A percentile compares a stretch with the other conserved stretches of the same genome.
These are phyloP conservation scores for Phyllosticta capitalensis DNA, from an alignment of 2,329 filamentous ascomycete species.

Conservation along the genomic window DNA sequence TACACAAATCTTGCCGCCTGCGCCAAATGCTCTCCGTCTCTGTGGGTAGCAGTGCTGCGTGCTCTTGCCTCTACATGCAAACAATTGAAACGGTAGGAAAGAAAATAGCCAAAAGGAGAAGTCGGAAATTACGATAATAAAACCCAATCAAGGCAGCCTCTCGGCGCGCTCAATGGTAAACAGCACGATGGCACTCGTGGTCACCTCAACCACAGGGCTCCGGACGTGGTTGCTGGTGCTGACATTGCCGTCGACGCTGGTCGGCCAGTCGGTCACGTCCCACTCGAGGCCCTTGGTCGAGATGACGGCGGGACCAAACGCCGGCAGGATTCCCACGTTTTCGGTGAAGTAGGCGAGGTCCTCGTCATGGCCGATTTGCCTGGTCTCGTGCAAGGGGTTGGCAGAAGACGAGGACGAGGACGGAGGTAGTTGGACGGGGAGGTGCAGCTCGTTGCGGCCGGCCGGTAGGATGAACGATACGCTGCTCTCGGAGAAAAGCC, in stretches of 20 bases:
- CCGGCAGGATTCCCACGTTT: constrained; percentile 76
- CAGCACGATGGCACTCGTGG: constrained; percentile 34
- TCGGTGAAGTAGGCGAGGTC: constrained; percentile 51
- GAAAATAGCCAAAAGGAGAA: neutral
- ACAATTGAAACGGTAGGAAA: neutral
- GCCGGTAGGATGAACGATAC: constrained; percentile 71
- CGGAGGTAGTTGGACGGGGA: constrained; percentile 36
- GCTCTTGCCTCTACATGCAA: no score
- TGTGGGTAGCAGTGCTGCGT: no score
- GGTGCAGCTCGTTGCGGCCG: constrained; percentile 58
- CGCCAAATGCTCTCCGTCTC: no score
- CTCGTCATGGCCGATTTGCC: constrained; percentile 12
- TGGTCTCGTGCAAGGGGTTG: constrained; percentile 9
- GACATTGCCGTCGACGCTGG: constrained; percentile 38
- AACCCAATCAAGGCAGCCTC: neutral
- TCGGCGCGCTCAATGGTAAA: constrained; percentile 36
- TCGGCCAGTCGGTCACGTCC: constrained; percentile 79
- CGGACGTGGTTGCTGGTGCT: constrained; percentile 43
- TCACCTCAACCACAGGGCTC: constrained; percentile 29
- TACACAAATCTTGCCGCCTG: no score
- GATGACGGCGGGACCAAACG: constrained; percentile 70
- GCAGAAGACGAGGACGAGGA: neutral
- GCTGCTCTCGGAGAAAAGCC: constrained; percentile 70
- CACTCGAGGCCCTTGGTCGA: constrained; percentile 76
- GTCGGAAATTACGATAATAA: neutral